Conservation (phyloP, 805 yeast genomes). For the Blastobotrys chiropterorum region DNA sequence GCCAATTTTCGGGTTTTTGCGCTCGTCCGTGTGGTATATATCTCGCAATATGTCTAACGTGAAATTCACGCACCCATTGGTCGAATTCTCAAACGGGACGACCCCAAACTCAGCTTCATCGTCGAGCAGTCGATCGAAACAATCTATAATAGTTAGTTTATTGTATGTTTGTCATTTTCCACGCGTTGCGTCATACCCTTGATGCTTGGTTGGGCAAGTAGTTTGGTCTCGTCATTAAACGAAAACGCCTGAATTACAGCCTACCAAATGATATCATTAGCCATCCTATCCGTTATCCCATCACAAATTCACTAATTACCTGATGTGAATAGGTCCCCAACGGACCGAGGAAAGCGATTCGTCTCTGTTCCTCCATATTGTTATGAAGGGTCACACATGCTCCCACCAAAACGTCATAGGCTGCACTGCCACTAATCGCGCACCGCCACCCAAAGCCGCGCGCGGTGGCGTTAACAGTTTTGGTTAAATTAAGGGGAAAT, state of each 20-base stretch:
- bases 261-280: neutral
- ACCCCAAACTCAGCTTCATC: constrained; percentile 60
- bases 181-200: neutral
- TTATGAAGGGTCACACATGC: neutral
- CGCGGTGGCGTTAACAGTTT: too few relatives aligned
- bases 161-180: neutral
- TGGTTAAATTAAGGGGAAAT: too few relatives aligned
- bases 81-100: constrained; percentile 89
- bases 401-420: neutral
- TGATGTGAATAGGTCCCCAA: constrained; percentile 91
- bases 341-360: constrained; percentile 74
- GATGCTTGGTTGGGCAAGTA: neutral
- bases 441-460: too few relatives aligned
- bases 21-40: constrained; percentile 5
- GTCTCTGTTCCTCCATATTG: constrained; percentile 1
- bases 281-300: neutral
- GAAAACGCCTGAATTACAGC: neutral
- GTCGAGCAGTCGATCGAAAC: constrained; percentile 50
- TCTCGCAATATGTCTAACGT: constrained; percentile 79
- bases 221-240: constrained; percentile 8
- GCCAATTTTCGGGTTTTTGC: constrained; percentile 34
- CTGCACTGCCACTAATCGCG: neutral
- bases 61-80: constrained; percentile 87
- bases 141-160: constrained; percentile 32
- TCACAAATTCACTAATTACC: constrained; percentile 31